These are phyloP conservation scores for Aureobasidium leucospermi DNA, from an alignment of 2,329 filamentous ascomycete species.

Conservation along the genomic window DNA sequence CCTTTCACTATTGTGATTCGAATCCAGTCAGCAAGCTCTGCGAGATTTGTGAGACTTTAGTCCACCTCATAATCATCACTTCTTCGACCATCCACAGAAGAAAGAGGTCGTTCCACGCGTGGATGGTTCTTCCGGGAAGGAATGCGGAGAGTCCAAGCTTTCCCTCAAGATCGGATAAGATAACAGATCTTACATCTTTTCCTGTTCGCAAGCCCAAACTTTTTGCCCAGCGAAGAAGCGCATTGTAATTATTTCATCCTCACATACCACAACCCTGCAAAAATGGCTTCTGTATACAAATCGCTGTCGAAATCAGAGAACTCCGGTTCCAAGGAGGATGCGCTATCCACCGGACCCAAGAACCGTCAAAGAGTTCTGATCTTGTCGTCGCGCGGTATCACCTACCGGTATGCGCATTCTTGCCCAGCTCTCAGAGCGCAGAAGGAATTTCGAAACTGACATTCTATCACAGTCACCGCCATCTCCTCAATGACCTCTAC, in stretches of 20 bases:
- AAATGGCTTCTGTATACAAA: constrained; percentile 53
- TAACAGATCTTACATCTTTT: background rate
- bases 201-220: background rate
- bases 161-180: constrained; percentile 3
- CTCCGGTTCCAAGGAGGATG: constrained; percentile 26
- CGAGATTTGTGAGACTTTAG: too few species aligned
- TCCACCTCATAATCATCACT: too few species aligned
- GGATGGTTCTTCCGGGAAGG: background rate
- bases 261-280: constrained; percentile 4
- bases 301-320: constrained; percentile 38
- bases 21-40: too few species aligned
- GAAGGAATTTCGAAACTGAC: background rate
- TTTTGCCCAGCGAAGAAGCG: background rate
- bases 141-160: constrained; percentile 8
- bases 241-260: background rate
- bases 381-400: constrained; percentile 85
- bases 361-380: constrained; percentile 66
- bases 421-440: background rate
- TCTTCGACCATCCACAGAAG: background rate
- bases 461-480: constrained; percentile 62
- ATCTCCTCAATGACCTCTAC: constrained; percentile 83
- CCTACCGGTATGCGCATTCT: constrained; percentile 58
- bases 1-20: background rate
- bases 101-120: background rate
- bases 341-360: constrained; percentile 26